phyloP scores from a whole-genome alignment of 2,329 filamentous ascomycete genomes.

The Penicillium sp. region DNA sequence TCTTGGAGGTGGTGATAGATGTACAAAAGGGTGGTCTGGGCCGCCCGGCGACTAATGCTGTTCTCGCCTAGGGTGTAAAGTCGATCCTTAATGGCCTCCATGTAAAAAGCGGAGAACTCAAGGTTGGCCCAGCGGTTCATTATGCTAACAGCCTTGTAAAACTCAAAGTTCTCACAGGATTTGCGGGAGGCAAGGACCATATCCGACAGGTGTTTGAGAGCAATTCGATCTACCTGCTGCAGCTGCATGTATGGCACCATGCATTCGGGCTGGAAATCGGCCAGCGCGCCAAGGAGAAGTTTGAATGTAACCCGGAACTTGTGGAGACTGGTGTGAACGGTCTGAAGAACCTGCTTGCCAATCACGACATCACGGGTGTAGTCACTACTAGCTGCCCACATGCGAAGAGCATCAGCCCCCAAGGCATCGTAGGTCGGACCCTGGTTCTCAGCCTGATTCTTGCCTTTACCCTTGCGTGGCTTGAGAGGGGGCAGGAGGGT shows the following conservation, averaged over 20 bases:
- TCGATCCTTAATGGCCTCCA: constrained; percentile 88
- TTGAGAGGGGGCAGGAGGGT: constrained; percentile 71
- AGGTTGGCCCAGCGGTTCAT: constrained; percentile 80
- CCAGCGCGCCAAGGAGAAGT: constrained; percentile 79
- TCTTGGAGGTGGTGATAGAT: constrained; percentile 73
- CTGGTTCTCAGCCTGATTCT: constrained; percentile 38
- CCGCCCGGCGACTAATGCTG: constrained; percentile 59
- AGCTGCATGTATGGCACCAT: constrained; percentile 49
- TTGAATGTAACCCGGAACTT: constrained; percentile 91
- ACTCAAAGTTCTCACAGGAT: constrained; percentile 73
- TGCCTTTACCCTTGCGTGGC: constrained; percentile 59
- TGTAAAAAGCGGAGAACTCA: constrained; percentile 89
- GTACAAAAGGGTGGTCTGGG: constrained; percentile 58
- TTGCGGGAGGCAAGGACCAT: constrained; percentile 65
- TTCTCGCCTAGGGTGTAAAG: constrained; percentile 79
- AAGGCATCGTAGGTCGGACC: constrained; percentile 64
- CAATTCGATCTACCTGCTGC: constrained; percentile 69
- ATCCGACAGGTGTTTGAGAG: constrained; percentile 70
- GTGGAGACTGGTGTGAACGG: constrained; percentile 73
- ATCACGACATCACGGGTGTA: constrained; percentile 87
- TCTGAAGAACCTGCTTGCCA: constrained; percentile 72
- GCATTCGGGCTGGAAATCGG: constrained; percentile 51
- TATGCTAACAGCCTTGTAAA: constrained; percentile 71
- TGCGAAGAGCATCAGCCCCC: constrained; percentile 80
- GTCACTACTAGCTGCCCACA: constrained; percentile 91